Percentiles rank a stretch among this genome's conserved stretches.
These are phyloP conservation scores for Syncephalis plumigaleata DNA, from an alignment of 371 early-diverging fungal species.

Conservation along the genomic window DNA sequence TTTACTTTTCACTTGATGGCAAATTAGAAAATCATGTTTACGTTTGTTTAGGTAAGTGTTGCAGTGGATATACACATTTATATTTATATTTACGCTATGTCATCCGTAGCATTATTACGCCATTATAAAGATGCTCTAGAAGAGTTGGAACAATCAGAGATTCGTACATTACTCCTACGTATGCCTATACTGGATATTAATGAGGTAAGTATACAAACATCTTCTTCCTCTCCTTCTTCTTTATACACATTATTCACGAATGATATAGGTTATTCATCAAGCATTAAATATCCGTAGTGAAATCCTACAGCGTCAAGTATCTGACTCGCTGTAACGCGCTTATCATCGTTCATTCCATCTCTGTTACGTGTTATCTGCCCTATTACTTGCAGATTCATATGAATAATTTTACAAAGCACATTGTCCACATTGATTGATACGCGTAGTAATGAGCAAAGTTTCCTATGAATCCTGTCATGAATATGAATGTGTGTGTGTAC, in stretches of 20 bases:
- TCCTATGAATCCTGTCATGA: too few relatives aligned
- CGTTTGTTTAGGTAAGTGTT: slow-evolving; percentile 46
- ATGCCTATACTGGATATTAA: slow-evolving; percentile 60
- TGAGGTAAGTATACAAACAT: slow-evolving; percentile 23
- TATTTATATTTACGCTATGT: slow-evolving; percentile 4
- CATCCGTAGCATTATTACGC: slow-evolving; percentile 15
- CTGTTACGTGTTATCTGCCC: too few relatives aligned
- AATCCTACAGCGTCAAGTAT: slow-evolving; percentile 29
- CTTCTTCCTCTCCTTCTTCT: neutral
- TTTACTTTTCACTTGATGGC: slow-evolving; percentile 54
- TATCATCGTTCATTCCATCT: too few relatives aligned
- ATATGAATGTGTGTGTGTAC: too few relatives aligned
- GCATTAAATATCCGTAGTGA: slow-evolving; percentile 44
- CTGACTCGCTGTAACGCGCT: slow-evolving; percentile 5
- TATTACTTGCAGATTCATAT: too few relatives aligned
- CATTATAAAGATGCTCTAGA: slow-evolving; percentile 59
- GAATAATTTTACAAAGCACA: too few relatives aligned
- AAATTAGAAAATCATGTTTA: slow-evolving; percentile 60
- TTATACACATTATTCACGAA: neutral
- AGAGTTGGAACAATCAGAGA: slow-evolving; percentile 83
- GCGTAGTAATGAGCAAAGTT: too few relatives aligned
- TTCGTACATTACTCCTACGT: slow-evolving; percentile 60
- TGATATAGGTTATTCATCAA: slow-evolving; percentile 29
- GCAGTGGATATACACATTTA: too few relatives aligned
- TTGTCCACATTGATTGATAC: too few relatives aligned